phyloP scores from a whole-genome alignment of 2,329 filamentous ascomycete species.

The Amauroascus verrucosus region DNA sequence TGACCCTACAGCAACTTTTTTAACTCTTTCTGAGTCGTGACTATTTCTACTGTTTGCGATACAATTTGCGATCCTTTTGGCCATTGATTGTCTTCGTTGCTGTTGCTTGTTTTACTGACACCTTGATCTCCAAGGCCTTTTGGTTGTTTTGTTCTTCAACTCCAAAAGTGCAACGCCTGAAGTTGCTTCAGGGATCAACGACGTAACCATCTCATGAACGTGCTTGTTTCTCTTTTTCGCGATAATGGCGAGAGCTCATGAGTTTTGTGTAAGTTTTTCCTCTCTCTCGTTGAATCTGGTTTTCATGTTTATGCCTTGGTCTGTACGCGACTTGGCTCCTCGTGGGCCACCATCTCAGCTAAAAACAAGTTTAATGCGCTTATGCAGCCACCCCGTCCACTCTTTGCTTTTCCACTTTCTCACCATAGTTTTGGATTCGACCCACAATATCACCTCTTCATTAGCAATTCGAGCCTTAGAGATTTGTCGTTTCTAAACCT shows the following conservation, averaged over 20 bases:
- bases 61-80: not conserved
- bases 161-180: not conserved
- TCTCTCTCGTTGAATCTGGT: not conserved
- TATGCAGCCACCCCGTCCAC: not conserved
- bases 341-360: not conserved
- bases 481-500: not conserved
- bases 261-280: not conserved
- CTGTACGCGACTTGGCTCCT: not conserved
- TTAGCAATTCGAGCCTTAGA: not conserved
- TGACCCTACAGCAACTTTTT: no score
- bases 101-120: not conserved
- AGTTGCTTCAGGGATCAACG: not conserved
- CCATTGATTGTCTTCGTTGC: not conserved
- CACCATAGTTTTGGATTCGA: conserved; percentile 1
- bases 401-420: not conserved
- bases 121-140: no score
- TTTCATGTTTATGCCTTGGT: not conserved
- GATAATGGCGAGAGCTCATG: not conserved
- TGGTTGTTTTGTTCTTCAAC: no score
- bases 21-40: no score
- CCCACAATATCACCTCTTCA: not conserved
- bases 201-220: no score
- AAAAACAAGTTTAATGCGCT: not conserved
- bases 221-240: not conserved
- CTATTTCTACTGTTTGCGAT: not conserved